Conservation (phyloP, 1,139 yeast genomes). For the Magnusiomyces paraingens region DNA sequence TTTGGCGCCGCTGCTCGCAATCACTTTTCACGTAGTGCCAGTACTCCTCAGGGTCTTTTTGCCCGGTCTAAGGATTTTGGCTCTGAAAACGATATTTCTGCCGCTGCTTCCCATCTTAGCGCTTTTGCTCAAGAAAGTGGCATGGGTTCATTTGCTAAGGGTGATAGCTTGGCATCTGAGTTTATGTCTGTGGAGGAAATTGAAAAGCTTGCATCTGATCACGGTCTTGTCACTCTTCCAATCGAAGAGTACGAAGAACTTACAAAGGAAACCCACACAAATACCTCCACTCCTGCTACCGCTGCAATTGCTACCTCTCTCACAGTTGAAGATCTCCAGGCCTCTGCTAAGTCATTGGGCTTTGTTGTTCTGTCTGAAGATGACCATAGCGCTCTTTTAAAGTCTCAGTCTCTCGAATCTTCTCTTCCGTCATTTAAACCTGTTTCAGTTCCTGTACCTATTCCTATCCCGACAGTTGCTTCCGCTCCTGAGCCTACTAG, state of each 20-base stretch:
- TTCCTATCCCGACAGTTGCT: no score
- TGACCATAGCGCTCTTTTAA: constrained; percentile 18
- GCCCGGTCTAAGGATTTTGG: background rate
- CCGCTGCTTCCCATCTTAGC: background rate
- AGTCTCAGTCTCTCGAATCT: constrained; percentile 28
- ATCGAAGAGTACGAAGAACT: constrained; percentile 39
- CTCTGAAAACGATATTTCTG: background rate
- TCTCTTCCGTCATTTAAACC: background rate
- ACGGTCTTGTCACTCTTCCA: constrained; percentile 47
- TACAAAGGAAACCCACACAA: constrained; percentile 2
- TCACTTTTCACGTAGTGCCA: background rate
- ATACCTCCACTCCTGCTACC: constrained; percentile 1
- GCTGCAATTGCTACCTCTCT: background rate
- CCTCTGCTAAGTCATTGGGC: constrained; percentile 14
- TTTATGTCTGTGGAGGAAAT: constrained; percentile 37
- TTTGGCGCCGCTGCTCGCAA: background rate
- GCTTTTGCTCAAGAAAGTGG: constrained; percentile 1
- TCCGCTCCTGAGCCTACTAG: constrained; percentile 23
- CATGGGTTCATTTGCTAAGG: constrained; percentile 5
- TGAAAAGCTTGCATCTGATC: constrained; percentile 44
- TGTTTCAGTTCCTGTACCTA: no score
- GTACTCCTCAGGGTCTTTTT: background rate
- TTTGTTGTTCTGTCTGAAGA: constrained; percentile 11
- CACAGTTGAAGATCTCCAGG: constrained; percentile 7
- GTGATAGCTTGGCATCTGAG: constrained; percentile 25